These are phyloP conservation scores for Citrus mangshanensis DNA, from an alignment of 345 rosid genomes.

Conservation along the genomic window DNA sequence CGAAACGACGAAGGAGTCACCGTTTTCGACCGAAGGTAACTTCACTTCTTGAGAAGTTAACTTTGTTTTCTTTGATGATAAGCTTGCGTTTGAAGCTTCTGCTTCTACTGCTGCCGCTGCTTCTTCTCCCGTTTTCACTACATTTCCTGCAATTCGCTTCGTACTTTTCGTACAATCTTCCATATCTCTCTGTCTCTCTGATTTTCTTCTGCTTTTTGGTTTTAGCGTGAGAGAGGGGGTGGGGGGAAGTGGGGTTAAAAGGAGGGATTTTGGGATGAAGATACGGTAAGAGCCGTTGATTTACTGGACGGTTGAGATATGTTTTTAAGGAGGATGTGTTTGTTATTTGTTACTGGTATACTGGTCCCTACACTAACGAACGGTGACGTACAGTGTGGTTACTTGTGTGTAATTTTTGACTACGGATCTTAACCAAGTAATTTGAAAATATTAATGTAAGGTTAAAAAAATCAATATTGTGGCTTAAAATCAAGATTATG, in stretches of 20 bases:
- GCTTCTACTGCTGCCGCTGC: not conserved
- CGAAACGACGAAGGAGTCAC: not conserved
- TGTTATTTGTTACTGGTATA: not conserved
- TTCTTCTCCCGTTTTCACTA: not conserved
- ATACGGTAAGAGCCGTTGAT: constrained; percentile 2
- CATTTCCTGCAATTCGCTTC: not conserved
- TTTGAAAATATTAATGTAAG: not conserved
- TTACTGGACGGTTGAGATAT: constrained; percentile 16
- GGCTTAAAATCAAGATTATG: not conserved
- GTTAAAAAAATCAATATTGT: not conserved
- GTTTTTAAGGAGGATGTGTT: not conserved
- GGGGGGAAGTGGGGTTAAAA: not conserved
- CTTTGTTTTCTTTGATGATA: not conserved
- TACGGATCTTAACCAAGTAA: not conserved
- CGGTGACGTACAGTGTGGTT: not conserved
- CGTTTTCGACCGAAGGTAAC: not conserved
- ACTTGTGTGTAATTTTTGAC: not conserved
- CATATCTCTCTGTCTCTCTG: not conserved
- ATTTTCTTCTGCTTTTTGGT: not conserved
- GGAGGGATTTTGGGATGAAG: not conserved
- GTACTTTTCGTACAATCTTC: constrained; percentile 9
- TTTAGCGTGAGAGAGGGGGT: not conserved
- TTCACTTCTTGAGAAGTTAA: not conserved
- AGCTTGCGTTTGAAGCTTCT: not conserved
- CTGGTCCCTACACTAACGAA: not conserved